Evolutionary conservation across 2,329 filamentous ascomycete genomes (phyloP).

Genomic region (Verticillium klebahnii): DNA sequence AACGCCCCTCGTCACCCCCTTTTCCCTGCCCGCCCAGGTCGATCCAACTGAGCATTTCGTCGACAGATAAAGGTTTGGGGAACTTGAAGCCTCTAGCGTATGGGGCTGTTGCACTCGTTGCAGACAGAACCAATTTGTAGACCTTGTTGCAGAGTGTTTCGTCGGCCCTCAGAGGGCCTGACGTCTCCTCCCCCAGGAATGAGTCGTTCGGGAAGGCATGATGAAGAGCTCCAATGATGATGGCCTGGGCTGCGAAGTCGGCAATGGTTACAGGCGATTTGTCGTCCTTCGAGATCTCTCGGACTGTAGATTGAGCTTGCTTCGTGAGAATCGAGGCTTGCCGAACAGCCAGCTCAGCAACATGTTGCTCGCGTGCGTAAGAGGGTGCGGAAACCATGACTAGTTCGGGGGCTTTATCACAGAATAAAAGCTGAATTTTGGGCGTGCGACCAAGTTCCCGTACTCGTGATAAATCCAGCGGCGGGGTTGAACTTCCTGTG

Average conservation of each 20-base stretch:
- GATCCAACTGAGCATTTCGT: conserved; percentile 58
- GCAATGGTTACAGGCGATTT: conserved; percentile 57
- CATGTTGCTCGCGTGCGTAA: conserved; percentile 19
- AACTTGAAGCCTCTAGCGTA: too few species aligned
- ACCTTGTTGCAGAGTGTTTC: too few species aligned
- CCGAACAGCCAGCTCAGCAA: conserved; percentile 43
- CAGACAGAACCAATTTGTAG: too few species aligned
- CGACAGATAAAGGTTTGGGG: conserved; percentile 36
- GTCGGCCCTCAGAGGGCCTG: too few species aligned
- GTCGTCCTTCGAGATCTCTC: conserved; percentile 52
- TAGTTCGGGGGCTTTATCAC: too few species aligned
- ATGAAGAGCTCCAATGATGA: conserved; percentile 54
- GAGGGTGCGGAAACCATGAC: too few species aligned
- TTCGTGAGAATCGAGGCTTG: conserved; percentile 55
- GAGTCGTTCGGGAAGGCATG: conserved; percentile 46
- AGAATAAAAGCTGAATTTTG: too few species aligned
- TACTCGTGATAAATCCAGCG: too few species aligned
- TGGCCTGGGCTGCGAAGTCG: conserved; percentile 59
- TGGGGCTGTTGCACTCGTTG: too few species aligned
- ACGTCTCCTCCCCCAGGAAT: too few species aligned
- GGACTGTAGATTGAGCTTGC: conserved; percentile 26
- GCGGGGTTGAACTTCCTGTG: too few species aligned
- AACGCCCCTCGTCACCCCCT: conserved; percentile 26
- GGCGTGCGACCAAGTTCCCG: too few species aligned
- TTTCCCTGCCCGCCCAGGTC: conserved; percentile 47